A percentile compares a stretch with the other conserved stretches of the same genome.
Conservation (phyloP, 2,329 filamentous ascomycete species). For the Sporothrix brunneoviolacea region DNA sequence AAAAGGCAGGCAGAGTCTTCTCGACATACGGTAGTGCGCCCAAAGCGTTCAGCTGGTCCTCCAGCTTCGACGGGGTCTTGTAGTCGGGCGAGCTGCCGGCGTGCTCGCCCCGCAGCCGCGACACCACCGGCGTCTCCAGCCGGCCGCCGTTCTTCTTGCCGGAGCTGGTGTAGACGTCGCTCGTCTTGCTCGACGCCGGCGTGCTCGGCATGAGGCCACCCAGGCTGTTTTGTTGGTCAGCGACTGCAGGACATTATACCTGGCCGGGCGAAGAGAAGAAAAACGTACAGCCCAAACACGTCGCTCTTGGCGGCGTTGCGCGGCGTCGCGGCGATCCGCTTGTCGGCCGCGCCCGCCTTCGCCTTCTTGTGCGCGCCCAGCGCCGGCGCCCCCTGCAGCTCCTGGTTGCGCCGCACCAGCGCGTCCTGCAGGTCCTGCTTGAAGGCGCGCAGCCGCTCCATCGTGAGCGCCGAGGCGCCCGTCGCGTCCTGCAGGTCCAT, state of each 20-base stretch:
- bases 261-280: neutral
- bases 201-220: constrained; percentile 44
- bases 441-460: constrained; percentile 67
- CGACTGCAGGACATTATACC: neutral
- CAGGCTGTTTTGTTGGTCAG: too few relatives aligned
- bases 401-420: constrained; percentile 46
- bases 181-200: constrained; percentile 36
- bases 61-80: constrained; percentile 35
- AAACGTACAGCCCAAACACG: constrained; percentile 86
- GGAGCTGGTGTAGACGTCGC: constrained; percentile 23
- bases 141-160: constrained; percentile 24
- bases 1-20: too few relatives aligned
- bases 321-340: constrained; percentile 56
- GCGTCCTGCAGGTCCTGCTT: constrained; percentile 82
- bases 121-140: constrained; percentile 40
- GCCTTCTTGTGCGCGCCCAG: neutral
- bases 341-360: too few relatives aligned
- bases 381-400: neutral
- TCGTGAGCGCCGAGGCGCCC: constrained; percentile 48
- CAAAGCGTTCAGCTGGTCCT: constrained; percentile 34
- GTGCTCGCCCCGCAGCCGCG: constrained; percentile 40
- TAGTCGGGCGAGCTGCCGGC: constrained; percentile 34
- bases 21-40: neutral
- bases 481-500: constrained; percentile 72
- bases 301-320: constrained; percentile 55